Evolutionary conservation across 2,329 filamentous ascomycete genomes (phyloP), one percentile per base, ranked within the genome.

Genomic region (Rhytidhysteron rufulum): DNA sequence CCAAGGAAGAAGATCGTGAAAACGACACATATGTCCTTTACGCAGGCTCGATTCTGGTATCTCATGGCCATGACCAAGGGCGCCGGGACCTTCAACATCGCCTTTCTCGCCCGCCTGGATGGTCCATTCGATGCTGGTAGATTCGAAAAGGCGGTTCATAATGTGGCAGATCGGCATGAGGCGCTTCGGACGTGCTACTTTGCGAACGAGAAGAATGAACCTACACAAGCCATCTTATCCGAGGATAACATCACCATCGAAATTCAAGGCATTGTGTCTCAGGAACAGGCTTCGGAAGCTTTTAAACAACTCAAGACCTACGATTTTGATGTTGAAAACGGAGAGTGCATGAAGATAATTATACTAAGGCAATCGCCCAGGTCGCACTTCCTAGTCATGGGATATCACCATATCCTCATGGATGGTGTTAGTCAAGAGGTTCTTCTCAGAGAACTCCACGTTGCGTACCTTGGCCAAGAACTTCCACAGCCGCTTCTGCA

Each of bases 41-140:
- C 42, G 37, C 51, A 55, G 40, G 37, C 43, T 40, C 40, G 8
- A 39, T 39, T 49, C 27, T 47, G 43, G 45, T 39, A 43, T 11
- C 18, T 40, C 16, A 19, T 20, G 21, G 17, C 27, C 10, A 22
- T 37, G 17, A 15, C 43, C 5, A 40, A 46, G 20, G 40, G 46
- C 27, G 33, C 36, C 17, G 34, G 41, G 9, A 29, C 35, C n/a
- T 40, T 38, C 21, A 49, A 49, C 20, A 16, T 29, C 16, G 37
- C 43, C 7, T 8, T 15, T 33, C 15, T 33, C 8, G 8, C 16
- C 16, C 8, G 31, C 8, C 8, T 27, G 7, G 24, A 27, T 13
- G 24, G 24, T 27, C 24, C 8, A 8, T 7, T 27, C 7, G 24
- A 27, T 27, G 13, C 13, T 13, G 24, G 13, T 13, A 7, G 24